Base-by-base conservation (phyloP, 176 grass and related monocot species). In the Carex myosuroides region DNA sequence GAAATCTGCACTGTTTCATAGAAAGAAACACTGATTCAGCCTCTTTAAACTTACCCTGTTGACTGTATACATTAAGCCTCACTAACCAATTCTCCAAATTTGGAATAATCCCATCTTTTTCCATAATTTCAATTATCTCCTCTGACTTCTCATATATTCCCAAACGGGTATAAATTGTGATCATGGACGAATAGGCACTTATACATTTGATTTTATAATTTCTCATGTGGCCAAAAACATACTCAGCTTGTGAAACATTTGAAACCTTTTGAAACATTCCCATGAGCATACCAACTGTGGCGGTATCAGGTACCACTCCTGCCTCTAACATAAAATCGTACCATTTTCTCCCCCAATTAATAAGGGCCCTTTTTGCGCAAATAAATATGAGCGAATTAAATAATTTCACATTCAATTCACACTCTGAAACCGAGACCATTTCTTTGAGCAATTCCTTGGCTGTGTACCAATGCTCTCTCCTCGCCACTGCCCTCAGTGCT, bases 231-330 rank as follows among this genome's bases (percentile, higher is more conserved):
- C 64, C 14, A 63, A 98, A 98, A 73, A 91, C 13, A 69, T 87
- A 95, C 55, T 93, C 89, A 75, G 95, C 92, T 41, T 91, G 87
- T 1, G 42, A 57, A 52, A 98, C 79, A 60, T 86, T 87, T 24
- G 84, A 84, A n/a, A 72, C 90, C 85, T 91, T 95, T 87, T 98
- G 91, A 86, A 91, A 95, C 72, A 98, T 86, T 5, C 66, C 91
- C 95, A 95, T 98, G 12, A 98, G 95, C 92, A 98, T 95, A 61
- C 95, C 95, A 84, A 95, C 0, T 0, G 95, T 95, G 63, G 92
- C 87, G 26, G 87, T 67, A 87, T 90, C 91, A 1, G 95, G 95
- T 48, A 86, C 79, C 79, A 98, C 88, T 73, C 69, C 74, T 72
- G 85, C 88, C 54, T 90, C 85, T 85, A 95, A 70, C 92, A 98